A percentile compares a stretch with the other conserved stretches of the same genome.
These are phyloP conservation scores for Omphalea diandra DNA, from an alignment of 441 rosid species.

Conservation along the genomic window DNA sequence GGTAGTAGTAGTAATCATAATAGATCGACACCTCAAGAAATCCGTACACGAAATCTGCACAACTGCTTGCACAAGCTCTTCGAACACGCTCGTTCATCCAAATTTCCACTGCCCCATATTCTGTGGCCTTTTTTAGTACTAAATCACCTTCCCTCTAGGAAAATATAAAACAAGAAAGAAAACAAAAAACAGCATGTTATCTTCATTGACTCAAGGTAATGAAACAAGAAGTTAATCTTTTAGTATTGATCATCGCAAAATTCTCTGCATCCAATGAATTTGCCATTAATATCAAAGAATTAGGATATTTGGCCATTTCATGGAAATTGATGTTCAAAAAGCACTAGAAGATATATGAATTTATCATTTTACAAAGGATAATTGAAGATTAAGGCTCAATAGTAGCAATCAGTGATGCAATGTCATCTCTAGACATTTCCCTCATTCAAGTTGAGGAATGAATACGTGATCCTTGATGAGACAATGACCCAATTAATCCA, in stretches of 20 bases:
- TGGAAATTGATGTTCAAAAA: not conserved
- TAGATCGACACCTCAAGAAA: slow-evolving; percentile 76
- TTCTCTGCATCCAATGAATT: not conserved
- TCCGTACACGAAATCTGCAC: slow-evolving; percentile 86
- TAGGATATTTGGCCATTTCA: not conserved
- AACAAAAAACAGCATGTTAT: not conserved
- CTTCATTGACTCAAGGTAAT: slow-evolving; percentile 1
- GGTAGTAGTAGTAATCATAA: slow-evolving; percentile 29
- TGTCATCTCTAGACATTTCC: not conserved
- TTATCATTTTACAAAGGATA: not conserved
- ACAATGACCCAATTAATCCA: not conserved
- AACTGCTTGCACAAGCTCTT: slow-evolving; percentile 89
- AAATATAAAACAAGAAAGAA: slow-evolving; percentile 15
- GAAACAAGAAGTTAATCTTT: not conserved
- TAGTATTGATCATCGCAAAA: not conserved
- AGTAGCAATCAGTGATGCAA: not conserved
- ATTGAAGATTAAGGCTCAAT: not conserved
- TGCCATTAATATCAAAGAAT: not conserved
- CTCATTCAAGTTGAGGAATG: not conserved
- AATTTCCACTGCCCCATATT: slow-evolving; percentile 93
- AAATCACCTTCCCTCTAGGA: slow-evolving; percentile 67
- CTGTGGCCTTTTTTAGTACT: slow-evolving; percentile 93
- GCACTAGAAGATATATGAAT: not conserved
- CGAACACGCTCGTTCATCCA: slow-evolving; percentile 98
- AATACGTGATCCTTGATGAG: not conserved